Evolutionary conservation across 2,329 filamentous ascomycete genomes (phyloP).

Genomic region (Clarireedia paspali): DNA sequence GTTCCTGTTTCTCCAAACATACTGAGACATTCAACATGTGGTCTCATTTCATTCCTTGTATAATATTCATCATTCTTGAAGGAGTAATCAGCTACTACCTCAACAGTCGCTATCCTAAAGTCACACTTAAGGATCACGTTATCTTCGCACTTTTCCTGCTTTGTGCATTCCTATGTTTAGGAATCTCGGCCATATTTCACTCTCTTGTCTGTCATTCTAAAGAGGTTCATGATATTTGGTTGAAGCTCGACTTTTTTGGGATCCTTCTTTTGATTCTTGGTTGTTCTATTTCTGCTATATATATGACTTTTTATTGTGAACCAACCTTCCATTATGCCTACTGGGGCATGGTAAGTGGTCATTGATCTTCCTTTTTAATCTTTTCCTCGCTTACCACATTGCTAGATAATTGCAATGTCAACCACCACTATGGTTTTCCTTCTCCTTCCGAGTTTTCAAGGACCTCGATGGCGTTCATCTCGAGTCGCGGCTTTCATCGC

Average conservation of each 20-base stretch:
- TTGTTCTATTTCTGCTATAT: conserved; percentile 34
- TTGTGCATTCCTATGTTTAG: conserved; percentile 32
- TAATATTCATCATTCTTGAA: conserved; percentile 31
- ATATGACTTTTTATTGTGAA: conserved; percentile 35
- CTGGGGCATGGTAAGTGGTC: conserved; percentile 30
- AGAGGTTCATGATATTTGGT: conserved; percentile 30
- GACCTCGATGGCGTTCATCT: conserved; percentile 16
- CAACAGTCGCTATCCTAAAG: conserved; percentile 27
- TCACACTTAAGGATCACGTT: conserved; percentile 30
- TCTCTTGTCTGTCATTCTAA: conserved; percentile 35
- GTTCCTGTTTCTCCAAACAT: conserved; percentile 36
- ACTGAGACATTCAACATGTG: conserved; percentile 39
- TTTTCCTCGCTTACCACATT: neutral
- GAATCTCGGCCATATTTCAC: conserved; percentile 34
- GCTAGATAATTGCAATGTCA: conserved; percentile 31
- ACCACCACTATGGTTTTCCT: conserved; percentile 29
- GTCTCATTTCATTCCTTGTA: conserved; percentile 38
- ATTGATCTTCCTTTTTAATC: neutral
- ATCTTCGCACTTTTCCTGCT: conserved; percentile 35
- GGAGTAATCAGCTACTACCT: conserved; percentile 26
- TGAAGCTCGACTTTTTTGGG: conserved; percentile 33
- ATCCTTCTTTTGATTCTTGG: conserved; percentile 34
- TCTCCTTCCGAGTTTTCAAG: conserved; percentile 19
- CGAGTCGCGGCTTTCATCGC: conserved; percentile 17
- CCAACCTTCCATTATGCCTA: conserved; percentile 27